These are phyloP conservation scores for Fusarium pseudonygamai DNA, from an alignment of 2,329 filamentous ascomycete genomes.

Conservation along the genomic window DNA sequence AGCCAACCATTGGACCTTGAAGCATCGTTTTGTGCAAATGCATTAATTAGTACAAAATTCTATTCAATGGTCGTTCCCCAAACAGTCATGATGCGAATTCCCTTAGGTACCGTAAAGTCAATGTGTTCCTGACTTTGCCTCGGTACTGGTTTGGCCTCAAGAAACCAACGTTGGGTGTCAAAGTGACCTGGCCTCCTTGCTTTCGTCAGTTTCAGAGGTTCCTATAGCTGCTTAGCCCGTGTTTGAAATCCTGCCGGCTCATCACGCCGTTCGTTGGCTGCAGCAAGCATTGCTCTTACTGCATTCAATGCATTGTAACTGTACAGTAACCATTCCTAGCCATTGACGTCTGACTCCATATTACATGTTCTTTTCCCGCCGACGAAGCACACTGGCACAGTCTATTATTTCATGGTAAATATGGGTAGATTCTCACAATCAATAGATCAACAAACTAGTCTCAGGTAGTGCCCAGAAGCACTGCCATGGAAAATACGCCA, in stretches of 20 bases:
- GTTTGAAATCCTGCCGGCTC: background rate
- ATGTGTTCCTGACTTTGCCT: slow-evolving; percentile 23
- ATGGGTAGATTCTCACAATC: slow-evolving; percentile 1
- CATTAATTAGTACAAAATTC: slow-evolving; percentile 40
- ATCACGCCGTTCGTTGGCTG: slow-evolving; percentile 22
- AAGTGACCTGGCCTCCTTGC: slow-evolving; percentile 32
- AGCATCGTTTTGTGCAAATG: slow-evolving; percentile 36
- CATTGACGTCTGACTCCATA: slow-evolving; percentile 4
- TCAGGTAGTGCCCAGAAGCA: background rate
- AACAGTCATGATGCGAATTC: slow-evolving; percentile 12
- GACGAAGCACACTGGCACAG: background rate
- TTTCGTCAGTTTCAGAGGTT: slow-evolving; percentile 24
- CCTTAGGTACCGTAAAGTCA: background rate
- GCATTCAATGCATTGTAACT: background rate
- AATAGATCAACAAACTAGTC: slow-evolving; percentile 8
- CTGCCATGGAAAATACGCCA: slow-evolving; percentile 22
- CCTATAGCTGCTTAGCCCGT: slow-evolving; percentile 10
- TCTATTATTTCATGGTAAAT: slow-evolving; percentile 10
- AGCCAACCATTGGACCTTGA: slow-evolving; percentile 42
- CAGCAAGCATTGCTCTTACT: slow-evolving; percentile 18
- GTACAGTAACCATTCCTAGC: background rate
- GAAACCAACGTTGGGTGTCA: slow-evolving; percentile 14
- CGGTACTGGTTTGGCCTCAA: slow-evolving; percentile 27
- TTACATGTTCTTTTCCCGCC: slow-evolving; percentile 11
- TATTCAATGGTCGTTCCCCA: slow-evolving; percentile 28